Evolutionary conservation across 1,139 yeast genomes (phyloP), one percentile per base, ranked within the genome.

Genomic region (Scheffersomyces illinoinensis): DNA sequence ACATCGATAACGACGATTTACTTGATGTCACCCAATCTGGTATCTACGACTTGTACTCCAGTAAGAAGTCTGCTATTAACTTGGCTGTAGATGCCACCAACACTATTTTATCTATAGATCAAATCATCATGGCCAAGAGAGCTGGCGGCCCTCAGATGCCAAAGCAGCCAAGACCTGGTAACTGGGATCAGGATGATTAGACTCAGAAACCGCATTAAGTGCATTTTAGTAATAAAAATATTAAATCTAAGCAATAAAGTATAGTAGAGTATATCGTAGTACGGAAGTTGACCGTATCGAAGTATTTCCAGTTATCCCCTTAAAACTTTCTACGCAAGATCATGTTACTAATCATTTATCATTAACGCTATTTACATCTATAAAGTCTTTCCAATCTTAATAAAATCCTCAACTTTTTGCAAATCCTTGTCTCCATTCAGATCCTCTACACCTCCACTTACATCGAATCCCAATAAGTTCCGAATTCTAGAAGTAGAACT

Each of bases 131-230:
- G 91, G 97, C 97, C 55, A 91, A 91, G 84, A 86, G 96, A 71
- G 97, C 97, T 1, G 99, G 99, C 65, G 99, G 99, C 33, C 99
- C 99, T 53, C 90, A 83, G 54, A 87, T 93, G 84, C 97, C 98
- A 57, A 84, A 87, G 67, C 97, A 91, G 71, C 90, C 88, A 66
- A 87, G 89, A 73, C 95, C 96, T 53, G 97, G 97, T 60, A 93
- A 93, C 79, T 93, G 99, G 99, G 99, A 93, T 73, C 97, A 90
- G 76, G 98, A 85, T 61, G 97, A 93, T 77, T 92, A 79, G 62
- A 19, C 48, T 47, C 48, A 14, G 54, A 50, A 20, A 48, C 17
- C 43, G 7, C 43, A 33, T 10, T 33, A 14, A 20, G 24, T 48
- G 51, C 19, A 48, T 21, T 14, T 14, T 6, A 48, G 14, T 48